Percentiles rank a stretch among this genome's conserved stretches.
phyloP scores from a whole-genome alignment of 1,139 yeast genomes.

The Yamadazyma sp. region DNA sequence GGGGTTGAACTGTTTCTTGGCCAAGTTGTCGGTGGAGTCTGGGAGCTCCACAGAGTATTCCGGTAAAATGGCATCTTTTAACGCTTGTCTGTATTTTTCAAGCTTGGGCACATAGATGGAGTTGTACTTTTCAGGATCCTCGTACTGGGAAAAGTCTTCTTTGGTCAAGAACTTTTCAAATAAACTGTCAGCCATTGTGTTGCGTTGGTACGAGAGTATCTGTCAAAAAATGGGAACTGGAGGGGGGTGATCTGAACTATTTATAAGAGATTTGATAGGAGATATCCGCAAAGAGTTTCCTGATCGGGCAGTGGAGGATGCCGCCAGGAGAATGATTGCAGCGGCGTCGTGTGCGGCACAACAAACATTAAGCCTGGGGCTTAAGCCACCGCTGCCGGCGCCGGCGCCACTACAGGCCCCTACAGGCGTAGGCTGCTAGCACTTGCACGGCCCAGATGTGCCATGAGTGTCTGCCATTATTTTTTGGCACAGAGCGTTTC shows the following conservation, averaged over 20 bases:
- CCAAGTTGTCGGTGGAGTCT: slow-evolving; percentile 39
- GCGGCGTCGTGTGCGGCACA: too few species aligned
- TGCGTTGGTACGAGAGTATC: not conserved
- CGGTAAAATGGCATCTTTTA: slow-evolving; percentile 38
- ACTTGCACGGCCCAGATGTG: too few species aligned
- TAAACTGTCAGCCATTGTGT: slow-evolving; percentile 6
- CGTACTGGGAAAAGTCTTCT: slow-evolving; percentile 30
- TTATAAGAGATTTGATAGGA: not conserved
- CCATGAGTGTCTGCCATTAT: too few species aligned
- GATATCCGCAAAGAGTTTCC: not conserved
- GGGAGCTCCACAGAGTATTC: slow-evolving; percentile 46
- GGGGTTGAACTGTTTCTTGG: slow-evolving; percentile 44
- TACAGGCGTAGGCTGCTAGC: too few species aligned
- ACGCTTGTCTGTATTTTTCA: slow-evolving; percentile 45
- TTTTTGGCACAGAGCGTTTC: too few species aligned
- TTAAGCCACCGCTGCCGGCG: too few species aligned
- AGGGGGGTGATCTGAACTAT: not conserved
- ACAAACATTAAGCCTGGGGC: too few species aligned
- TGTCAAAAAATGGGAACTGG: not conserved
- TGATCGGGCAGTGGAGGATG: not conserved
- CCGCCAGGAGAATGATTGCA: too few species aligned
- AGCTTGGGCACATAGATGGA: slow-evolving; percentile 49
- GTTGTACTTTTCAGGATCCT: slow-evolving; percentile 34
- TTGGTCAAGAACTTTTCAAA: slow-evolving; percentile 29
- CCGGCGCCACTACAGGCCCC: too few species aligned